Evolutionary conservation across 768 basidiomycete species (phyloP).

Genomic region (Agaricus sinodeliciosus): DNA sequence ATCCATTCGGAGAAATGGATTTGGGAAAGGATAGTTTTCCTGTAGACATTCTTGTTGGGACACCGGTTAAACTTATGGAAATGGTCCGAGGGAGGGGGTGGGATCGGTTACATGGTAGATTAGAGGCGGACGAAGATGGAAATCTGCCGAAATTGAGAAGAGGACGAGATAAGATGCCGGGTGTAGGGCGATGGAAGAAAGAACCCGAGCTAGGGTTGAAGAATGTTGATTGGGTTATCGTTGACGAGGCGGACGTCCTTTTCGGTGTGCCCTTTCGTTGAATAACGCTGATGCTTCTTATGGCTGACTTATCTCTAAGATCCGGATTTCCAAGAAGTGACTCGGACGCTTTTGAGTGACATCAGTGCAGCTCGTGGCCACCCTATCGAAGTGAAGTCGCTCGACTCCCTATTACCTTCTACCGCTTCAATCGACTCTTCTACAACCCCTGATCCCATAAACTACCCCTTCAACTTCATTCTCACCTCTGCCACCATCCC

Average conservation of each 20-base stretch:
- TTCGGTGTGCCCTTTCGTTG: slow-evolving; percentile 50
- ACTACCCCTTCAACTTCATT: slow-evolving; percentile 76
- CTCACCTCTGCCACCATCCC: slow-evolving; percentile 88
- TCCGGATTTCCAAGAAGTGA: slow-evolving; percentile 74
- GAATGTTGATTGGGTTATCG: slow-evolving; percentile 80
- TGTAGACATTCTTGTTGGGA: slow-evolving; percentile 61
- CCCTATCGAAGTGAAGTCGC: slow-evolving; percentile 24
- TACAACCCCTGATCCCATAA: slow-evolving; percentile 21
- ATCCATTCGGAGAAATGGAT: slow-evolving; percentile 12
- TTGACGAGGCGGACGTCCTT: slow-evolving; percentile 89
- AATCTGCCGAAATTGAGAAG: slow-evolving; percentile 9
- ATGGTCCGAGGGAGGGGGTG: slow-evolving; percentile 50
- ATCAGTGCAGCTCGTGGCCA: slow-evolving; percentile 58
- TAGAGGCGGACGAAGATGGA: slow-evolving; percentile 14
- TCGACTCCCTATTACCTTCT: slow-evolving; percentile 18
- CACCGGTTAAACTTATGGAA: slow-evolving; percentile 61
- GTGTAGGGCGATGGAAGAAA: slow-evolving; percentile 34
- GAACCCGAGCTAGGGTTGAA: slow-evolving; percentile 56
- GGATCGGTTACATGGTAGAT: slow-evolving; percentile 27
- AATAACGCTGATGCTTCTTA: neutral
- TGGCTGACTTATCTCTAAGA: slow-evolving; percentile 36
- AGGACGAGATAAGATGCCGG: slow-evolving; percentile 23
- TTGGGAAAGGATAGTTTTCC: slow-evolving; percentile 14
- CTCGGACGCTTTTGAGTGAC: slow-evolving; percentile 61
- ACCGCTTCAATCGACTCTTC: slow-evolving; percentile 13